Base-by-base conservation (phyloP, 805 yeast species). In the Yamadazyma kitorensis region DNA sequence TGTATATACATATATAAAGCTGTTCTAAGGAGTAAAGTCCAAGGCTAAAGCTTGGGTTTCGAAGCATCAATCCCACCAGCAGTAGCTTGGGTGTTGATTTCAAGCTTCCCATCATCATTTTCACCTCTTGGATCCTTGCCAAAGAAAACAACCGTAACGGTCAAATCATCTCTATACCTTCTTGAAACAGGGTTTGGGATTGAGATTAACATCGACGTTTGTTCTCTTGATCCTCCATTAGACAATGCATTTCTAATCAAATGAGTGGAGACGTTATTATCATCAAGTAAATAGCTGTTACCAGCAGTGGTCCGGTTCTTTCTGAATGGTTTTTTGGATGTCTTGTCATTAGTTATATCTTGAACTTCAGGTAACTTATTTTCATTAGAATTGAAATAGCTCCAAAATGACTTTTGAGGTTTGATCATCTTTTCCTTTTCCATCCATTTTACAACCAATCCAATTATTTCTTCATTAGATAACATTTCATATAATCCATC, bases 401-500 rank as follows among this genome's bases (percentile, higher is more conserved):
- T 66, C 66, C 76, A 72, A 29, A 75, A 56, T 15, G 76, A 63
- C 29, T 54, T 64, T 30, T 68, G 63, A 7, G 78, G 77, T 45
- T 70, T 72, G 34, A 76, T 57, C 72, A 83, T 69, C 44, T 78
- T 74, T 49, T 83, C 78, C 40, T 74, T 72, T 48, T 86, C 87
- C 76, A 87, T 78, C 98, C 98, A 93, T 55, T 82, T 82, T 12
- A 86, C 93, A 17, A 93, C 98, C 28, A 93, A 68, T 3, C 89
- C 88, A 11, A 88, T 91, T 36, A 91, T 87, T 54, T 93, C 96
- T 52, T 87, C 96, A 58, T 89, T 89, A 14, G 91, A 76, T 37
- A 93, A 70, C 76, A 91, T 74, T 58, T 93, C 98, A 59, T 82
- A 93, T 33, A 93, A 68, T 0, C 98, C 98, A 61, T 93, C 98